A percentile compares a stretch with the other conserved stretches of the same genome.
Evolutionary conservation across 441 rosid species (phyloP).

Genomic region (Capsella rubella): DNA sequence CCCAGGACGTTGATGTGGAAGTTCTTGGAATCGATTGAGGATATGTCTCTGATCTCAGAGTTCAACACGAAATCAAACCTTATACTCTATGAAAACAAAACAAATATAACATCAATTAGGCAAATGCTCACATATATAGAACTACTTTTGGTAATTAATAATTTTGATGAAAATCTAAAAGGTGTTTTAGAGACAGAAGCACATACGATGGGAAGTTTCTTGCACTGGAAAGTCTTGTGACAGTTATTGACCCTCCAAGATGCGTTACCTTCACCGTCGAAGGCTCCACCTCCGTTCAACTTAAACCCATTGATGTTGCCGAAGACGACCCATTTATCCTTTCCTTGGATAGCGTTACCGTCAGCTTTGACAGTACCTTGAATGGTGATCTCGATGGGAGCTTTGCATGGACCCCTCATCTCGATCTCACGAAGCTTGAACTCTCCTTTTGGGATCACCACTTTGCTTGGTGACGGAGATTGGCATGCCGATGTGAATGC

Average conservation of each 20-base stretch:
- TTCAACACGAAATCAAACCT: slow-evolving; percentile 29
- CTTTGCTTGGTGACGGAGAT: slow-evolving; percentile 32
- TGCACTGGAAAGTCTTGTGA: slow-evolving; percentile 38
- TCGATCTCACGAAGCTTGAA: slow-evolving; percentile 41
- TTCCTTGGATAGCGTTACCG: slow-evolving; percentile 30
- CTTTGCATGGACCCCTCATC: slow-evolving; percentile 65
- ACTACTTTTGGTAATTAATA: background rate
- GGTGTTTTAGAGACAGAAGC: background rate
- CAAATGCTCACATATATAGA: background rate
- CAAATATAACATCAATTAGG: slow-evolving; percentile 12
- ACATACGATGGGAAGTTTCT: slow-evolving; percentile 53
- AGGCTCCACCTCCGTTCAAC: slow-evolving; percentile 59
- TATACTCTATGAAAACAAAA: slow-evolving; percentile 30
- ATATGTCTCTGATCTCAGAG: slow-evolving; percentile 35
- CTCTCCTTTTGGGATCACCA: slow-evolving; percentile 57
- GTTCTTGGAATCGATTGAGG: slow-evolving; percentile 37
- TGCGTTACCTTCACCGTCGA: slow-evolving; percentile 65
- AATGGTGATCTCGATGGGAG: slow-evolving; percentile 45
- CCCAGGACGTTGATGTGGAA: slow-evolving; percentile 41
- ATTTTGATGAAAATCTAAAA: background rate
- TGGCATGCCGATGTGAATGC: slow-evolving; percentile 63
- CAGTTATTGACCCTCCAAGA: slow-evolving; percentile 57
- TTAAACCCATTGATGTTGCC: slow-evolving; percentile 43
- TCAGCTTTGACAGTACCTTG: slow-evolving; percentile 57
- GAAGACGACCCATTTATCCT: slow-evolving; percentile 54